These are phyloP conservation scores for Penicillium mononematosum DNA, from an alignment of 495 filamentous ascomycete species.

Conservation along the genomic window DNA sequence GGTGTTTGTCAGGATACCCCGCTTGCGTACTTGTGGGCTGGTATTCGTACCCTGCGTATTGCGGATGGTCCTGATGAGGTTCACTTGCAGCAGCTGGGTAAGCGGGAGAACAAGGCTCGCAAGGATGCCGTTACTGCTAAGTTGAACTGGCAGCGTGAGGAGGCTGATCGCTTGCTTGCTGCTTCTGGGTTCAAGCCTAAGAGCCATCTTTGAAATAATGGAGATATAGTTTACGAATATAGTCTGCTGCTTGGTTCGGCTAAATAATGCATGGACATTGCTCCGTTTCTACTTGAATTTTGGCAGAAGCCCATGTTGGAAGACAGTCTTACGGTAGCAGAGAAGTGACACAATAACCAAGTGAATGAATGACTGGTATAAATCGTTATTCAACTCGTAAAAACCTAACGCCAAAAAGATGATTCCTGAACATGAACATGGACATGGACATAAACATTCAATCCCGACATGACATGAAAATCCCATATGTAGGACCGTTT, in stretches of 20 bases:
- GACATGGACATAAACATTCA: conserved; percentile 6
- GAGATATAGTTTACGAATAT: conserved; percentile 2
- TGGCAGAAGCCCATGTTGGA: not conserved
- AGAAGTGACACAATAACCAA: not conserved
- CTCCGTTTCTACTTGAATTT: not conserved
- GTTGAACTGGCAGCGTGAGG: conserved; percentile 62
- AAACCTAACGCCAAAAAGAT: conserved; percentile 14
- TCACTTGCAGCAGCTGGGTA: conserved; percentile 86
- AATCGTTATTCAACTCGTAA: conserved; percentile 17
- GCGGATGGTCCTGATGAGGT: conserved; percentile 94
- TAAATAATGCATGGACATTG: conserved; percentile 5
- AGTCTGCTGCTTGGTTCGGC: not conserved
- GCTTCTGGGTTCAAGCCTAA: conserved; percentile 55
- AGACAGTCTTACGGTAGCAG: not conserved
- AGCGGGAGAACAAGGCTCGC: conserved; percentile 73
- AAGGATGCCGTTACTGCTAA: conserved; percentile 59
- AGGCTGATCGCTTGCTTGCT: conserved; percentile 63
- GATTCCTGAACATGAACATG: conserved; percentile 11
- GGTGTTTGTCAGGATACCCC: conserved; percentile 91
- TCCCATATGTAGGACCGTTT: conserved; percentile 20
- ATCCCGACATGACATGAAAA: conserved; percentile 22
- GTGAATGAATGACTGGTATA: conserved; percentile 19
- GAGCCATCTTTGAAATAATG: conserved; percentile 35
- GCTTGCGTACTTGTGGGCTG: conserved; percentile 81
- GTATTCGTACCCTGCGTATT: conserved; percentile 76